Evolutionary conservation across 176 grass and related monocot species (phyloP).

Genomic region (Phoenix roebelenii): DNA sequence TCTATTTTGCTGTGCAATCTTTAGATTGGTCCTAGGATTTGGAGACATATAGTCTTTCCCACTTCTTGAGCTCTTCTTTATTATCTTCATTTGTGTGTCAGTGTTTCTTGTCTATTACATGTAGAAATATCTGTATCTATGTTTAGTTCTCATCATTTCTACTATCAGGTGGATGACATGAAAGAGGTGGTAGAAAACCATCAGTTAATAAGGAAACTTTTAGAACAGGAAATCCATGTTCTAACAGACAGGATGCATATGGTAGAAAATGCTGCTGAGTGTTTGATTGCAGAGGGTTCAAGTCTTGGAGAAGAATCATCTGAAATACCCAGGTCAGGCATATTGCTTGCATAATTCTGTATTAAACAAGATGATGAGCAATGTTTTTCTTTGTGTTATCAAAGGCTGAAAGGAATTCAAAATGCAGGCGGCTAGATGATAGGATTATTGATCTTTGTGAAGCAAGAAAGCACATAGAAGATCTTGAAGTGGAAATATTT

Average conservation of each 20-base stretch:
- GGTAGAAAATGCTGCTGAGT: constrained; percentile 32
- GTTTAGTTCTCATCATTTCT: not conserved
- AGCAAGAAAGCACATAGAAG: constrained; percentile 46
- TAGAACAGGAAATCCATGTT: constrained; percentile 33
- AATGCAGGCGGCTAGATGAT: not conserved
- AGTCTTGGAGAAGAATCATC: constrained; percentile 10
- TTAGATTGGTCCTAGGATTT: too few relatives aligned
- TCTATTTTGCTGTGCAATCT: too few relatives aligned
- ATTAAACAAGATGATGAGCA: too few relatives aligned
- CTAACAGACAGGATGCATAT: constrained; percentile 26
- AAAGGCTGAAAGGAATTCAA: not conserved
- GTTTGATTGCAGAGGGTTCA: constrained; percentile 21
- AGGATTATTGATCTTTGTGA: constrained; percentile 49
- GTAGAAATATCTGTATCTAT: too few relatives aligned
- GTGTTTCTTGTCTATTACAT: too few relatives aligned
- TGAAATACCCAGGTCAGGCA: constrained; percentile 32
- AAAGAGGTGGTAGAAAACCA: constrained; percentile 75
- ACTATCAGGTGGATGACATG: constrained; percentile 48
- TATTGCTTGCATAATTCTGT: not conserved
- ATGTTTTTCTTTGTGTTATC: not conserved
- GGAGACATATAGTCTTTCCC: too few relatives aligned
- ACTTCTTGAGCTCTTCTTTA: too few relatives aligned
- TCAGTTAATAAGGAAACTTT: constrained; percentile 39
- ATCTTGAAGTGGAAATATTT: constrained; percentile 38
- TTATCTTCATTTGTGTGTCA: too few relatives aligned